Base-by-base conservation (phyloP, 768 basidiomycete species). In the Rhizopogon roseolus region DNA sequence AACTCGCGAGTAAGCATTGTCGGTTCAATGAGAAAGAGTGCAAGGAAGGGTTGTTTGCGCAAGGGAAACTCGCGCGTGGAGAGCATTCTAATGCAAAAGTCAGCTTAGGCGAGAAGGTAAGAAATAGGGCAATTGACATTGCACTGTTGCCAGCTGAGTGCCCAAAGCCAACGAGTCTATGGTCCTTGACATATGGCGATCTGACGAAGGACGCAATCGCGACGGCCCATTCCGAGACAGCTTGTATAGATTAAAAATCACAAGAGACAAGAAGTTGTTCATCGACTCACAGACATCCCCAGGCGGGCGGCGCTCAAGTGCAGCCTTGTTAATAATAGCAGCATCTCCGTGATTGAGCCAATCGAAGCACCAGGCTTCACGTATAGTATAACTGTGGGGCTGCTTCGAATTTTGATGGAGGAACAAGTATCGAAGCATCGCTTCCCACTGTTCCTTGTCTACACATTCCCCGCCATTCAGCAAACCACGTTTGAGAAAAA, bases 371-470 rank as follows among this genome's bases (percentile, higher is more conserved):
- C 78, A 80, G 1, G 73, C 76, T 55, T 81, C 79, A 2, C 73
- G 69, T 19, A 81, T 60, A 22, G 22, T 22, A 14, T 60, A 38
- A 38, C 50, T 36, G 4, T 59, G 52, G n/a, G 39, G 45, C 19
- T 58, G 63, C 39, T 63, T 8, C 50, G 61, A 49, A 5, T 55
- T 43, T 25, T 73, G 70, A 5, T 64, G 53, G 2, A 59, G 40
- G 60, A 79, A 77, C 10, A 81, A 62, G 0, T 58, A 58, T 37
- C 71, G 57, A 16, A 82, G 72, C 3, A 71, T 69, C 1, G 78
- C 75, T 54, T 81, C 80, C 79, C 80, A 82, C 57, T 77, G 74
- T 57, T 82, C 79, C 57, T 82, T 81, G 61, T 80, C 81, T 82
- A 57, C 36, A 36, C 13, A n/a, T 40, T 19, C 40, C 19, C n/a